Conservation (phyloP, 768 basidiomycete species). For the Podaxis mareebaensis region DNA sequence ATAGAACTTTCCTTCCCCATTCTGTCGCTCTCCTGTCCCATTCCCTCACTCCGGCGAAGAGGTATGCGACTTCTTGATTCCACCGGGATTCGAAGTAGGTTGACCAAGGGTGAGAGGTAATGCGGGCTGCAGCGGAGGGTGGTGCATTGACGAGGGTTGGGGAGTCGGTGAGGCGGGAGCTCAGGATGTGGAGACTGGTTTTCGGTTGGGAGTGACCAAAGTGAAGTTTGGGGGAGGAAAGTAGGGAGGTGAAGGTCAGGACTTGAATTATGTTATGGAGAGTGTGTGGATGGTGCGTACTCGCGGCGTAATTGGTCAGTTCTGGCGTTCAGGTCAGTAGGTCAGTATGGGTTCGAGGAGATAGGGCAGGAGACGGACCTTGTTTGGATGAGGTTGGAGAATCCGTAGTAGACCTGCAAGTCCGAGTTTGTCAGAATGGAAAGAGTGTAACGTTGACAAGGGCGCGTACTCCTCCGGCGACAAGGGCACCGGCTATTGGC, state of each 20-base stretch:
- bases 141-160: slow-evolving; percentile 49
- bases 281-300: slow-evolving; percentile 35
- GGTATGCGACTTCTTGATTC: slow-evolving; percentile 55
- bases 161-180: slow-evolving; percentile 50
- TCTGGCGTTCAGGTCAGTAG: slow-evolving; percentile 31
- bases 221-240: neutral
- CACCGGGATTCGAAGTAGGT: slow-evolving; percentile 53
- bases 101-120: slow-evolving; percentile 46
- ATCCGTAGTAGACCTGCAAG: slow-evolving; percentile 66
- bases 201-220: neutral
- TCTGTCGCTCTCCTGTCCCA: slow-evolving; percentile 48
- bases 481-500: slow-evolving; percentile 68
- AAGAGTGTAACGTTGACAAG: neutral
- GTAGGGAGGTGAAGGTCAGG: neutral
- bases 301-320: slow-evolving; percentile 57
- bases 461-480: slow-evolving; percentile 60
- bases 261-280: neutral
- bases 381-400: slow-evolving; percentile 63
- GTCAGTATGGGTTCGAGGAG: slow-evolving; percentile 3
- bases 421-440: neutral
- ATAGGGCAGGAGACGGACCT: slow-evolving; percentile 33
- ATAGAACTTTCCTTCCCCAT: slow-evolving; percentile 48
- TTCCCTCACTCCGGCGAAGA: slow-evolving; percentile 42
- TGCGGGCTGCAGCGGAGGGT: slow-evolving; percentile 53
- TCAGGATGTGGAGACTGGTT: slow-evolving; percentile 48